Evolutionary conservation across 164 flowering plant genomes (phyloP), one percentile per base, ranked within the genome.

Genomic region (Vitis riparia): DNA sequence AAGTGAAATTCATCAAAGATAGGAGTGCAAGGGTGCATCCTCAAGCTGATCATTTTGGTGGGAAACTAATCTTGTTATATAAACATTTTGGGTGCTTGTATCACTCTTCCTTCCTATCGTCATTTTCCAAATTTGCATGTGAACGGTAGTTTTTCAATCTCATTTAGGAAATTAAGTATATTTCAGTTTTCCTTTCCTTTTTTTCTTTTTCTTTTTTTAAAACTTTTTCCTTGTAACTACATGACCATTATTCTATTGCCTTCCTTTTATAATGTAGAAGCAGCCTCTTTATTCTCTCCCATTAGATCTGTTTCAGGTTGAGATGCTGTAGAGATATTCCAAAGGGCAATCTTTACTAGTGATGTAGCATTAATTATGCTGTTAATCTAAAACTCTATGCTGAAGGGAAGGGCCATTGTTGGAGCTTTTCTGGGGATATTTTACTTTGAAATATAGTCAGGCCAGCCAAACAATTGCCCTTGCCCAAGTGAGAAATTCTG

Each of bases 111-210:
- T 71, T 15, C 51, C 52, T 69, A 27, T 79, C 65, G 66, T 79
- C 72, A 59, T 72, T 73, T 75, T 19, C 27, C 63, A 60, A 13
- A 63, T 64, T 69, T 75, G 50, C 62, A 68, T 72, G 78, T 75
- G 78, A 69, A 75, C 61, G 78, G 53, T 58, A 75, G 69, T 65
- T 55, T 65, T 8, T 61, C 55, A 12, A 5, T 63, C 32, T 16
- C 7, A 37, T n/a, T 64, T 19, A 14, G 8, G 47, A 67, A 77
- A 74, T 73, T 29, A 67, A 62, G 50, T 71, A 49, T 64, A 68
- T 74, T 59, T 49, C 55, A 62, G 19, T 27, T 67, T 70, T 47
- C 37, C 27, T 66, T 59, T 58, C 23, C 11, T 16, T 12, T 68
- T 17, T n/a, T 1, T 11, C 1, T 23, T 66, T 59, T 51, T 51